Percentiles rank a stretch among this genome's conserved stretches.
Evolutionary conservation across 495 filamentous ascomycete species (phyloP).

Genomic region (Durotheca rogersii): DNA sequence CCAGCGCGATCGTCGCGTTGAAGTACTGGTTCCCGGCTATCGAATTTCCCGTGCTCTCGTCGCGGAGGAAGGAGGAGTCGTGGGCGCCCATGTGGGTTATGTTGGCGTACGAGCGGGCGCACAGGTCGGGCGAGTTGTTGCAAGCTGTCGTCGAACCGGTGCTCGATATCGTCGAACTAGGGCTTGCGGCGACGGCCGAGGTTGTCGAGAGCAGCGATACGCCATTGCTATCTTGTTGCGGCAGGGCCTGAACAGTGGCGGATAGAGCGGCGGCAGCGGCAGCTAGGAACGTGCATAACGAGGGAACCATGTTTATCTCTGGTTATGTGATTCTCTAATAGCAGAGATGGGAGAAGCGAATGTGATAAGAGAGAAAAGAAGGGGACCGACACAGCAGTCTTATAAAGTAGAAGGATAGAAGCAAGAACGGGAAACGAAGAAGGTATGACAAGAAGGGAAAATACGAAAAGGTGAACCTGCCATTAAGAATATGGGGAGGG

Average conservation of each 20-base stretch:
- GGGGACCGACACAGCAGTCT: not conserved
- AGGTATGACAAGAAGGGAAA: slow-evolving; percentile 3
- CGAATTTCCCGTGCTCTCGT: slow-evolving; percentile 52
- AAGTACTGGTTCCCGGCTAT: slow-evolving; percentile 67
- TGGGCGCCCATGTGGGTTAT: slow-evolving; percentile 71
- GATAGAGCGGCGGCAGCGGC: slow-evolving; percentile 25
- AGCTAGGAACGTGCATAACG: slow-evolving; percentile 26
- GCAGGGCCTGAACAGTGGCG: slow-evolving; percentile 27
- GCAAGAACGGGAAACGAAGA: not conserved
- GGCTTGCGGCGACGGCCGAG: slow-evolving; percentile 13
- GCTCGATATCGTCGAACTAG: slow-evolving; percentile 19
- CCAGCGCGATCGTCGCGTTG: slow-evolving; percentile 63
- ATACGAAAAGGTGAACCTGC: slow-evolving; percentile 12
- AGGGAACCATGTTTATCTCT: slow-evolving; percentile 32
- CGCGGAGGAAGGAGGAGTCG: slow-evolving; percentile 64
- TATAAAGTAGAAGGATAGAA: not conserved
- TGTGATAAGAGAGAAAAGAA: slow-evolving; percentile 1
- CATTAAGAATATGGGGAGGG: slow-evolving; percentile 1
- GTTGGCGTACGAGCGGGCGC: slow-evolving; percentile 61
- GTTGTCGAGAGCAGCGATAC: slow-evolving; percentile 12
- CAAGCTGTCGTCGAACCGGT: slow-evolving; percentile 46
- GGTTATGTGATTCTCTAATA: slow-evolving; percentile 2
- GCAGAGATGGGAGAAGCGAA: too few species aligned
- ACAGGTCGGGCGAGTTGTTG: slow-evolving; percentile 67
- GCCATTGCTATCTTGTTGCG: slow-evolving; percentile 25